Evolutionary conservation across 345 rosid species (phyloP), one percentile per base, ranked within the genome.

Genomic region (Pelargonium nanum): DNA sequence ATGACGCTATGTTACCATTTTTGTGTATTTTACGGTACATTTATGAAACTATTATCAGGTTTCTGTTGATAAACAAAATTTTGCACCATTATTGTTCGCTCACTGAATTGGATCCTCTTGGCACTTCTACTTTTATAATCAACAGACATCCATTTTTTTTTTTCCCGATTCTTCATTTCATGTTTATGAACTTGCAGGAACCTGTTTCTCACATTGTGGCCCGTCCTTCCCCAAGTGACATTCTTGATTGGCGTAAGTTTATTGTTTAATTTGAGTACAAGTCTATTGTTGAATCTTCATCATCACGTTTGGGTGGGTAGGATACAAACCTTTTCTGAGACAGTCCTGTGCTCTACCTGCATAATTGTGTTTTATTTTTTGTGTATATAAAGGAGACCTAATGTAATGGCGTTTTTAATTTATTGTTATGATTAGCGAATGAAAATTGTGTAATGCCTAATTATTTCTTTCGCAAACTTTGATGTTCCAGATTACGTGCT

Each of bases 201-300:
- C 99, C 97, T 24, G 95, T 89, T 68, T 79, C 99, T 58, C 83
- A 89, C 77, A 78, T 89, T 60, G 89, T 89, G 66, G 97, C 99
- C 51, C 84, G 92, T 57, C 99, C 97, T 80, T 89, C 94, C 60
- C 84, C 91, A 30, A 93, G 69, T 66, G 83, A 89, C 74, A 89
- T 89, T 70, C 99, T 93, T 50, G 97, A 93, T 60, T 89, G 99
- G 97, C 97, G 99, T 93, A 86, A 83, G 95, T 84, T 67, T 24
- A 58, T 44, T 40, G 48, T 55, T 62, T 5, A 30, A 25, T 59
- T n/a, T 2, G 63, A 44, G 17, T 2, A 44, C 17, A 40, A 20
- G 19, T 40, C 24, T 28, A 24, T 34, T 25, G 19, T 16, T 26
- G 56, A 50, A 26, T 26, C 54, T 55, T 44, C 56, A n/a, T 59